A percentile compares a stretch with the other conserved stretches of the same genome.
Evolutionary conservation across 345 rosid genomes (phyloP).

Genomic region (Hibiscus trionum): DNA sequence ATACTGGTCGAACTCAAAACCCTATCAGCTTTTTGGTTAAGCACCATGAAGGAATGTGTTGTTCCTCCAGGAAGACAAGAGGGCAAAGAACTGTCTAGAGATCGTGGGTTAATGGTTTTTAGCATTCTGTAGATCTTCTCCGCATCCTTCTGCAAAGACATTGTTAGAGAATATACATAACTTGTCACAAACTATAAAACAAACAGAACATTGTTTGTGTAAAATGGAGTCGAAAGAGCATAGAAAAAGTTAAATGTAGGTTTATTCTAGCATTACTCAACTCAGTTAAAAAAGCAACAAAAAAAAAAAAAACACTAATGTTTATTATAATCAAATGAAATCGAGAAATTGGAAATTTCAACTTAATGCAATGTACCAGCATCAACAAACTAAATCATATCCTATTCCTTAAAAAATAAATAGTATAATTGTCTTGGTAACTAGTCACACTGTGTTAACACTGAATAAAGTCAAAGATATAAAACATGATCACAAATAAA

Average conservation of each 20-base stretch:
- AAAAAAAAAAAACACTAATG: too few species aligned
- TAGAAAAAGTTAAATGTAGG: background rate
- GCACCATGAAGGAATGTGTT: constrained; percentile 50
- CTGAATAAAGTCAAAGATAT: background rate
- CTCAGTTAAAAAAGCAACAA: background rate
- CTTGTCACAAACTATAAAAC: background rate
- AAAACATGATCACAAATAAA: background rate
- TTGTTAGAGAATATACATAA: background rate
- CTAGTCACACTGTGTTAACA: background rate
- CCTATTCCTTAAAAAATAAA: too few species aligned
- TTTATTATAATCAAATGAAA: too few species aligned
- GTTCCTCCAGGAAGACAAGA: constrained; percentile 46
- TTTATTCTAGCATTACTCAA: background rate
- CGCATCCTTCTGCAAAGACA: constrained; percentile 51
- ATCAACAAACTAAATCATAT: too few species aligned
- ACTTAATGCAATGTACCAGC: too few species aligned
- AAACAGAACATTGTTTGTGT: background rate
- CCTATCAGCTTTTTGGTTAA: constrained; percentile 29
- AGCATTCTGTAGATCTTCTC: constrained; percentile 52
- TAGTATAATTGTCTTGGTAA: background rate
- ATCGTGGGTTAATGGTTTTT: constrained; percentile 27
- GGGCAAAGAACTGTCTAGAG: constrained; percentile 28
- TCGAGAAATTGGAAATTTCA: too few species aligned
- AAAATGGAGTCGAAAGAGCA: background rate
- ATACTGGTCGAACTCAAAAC: constrained; percentile 15